These are phyloP conservation scores for Pythium brachiatum DNA, from an alignment of 352 stramenopile genomes.

Conservation along the genomic window DNA sequence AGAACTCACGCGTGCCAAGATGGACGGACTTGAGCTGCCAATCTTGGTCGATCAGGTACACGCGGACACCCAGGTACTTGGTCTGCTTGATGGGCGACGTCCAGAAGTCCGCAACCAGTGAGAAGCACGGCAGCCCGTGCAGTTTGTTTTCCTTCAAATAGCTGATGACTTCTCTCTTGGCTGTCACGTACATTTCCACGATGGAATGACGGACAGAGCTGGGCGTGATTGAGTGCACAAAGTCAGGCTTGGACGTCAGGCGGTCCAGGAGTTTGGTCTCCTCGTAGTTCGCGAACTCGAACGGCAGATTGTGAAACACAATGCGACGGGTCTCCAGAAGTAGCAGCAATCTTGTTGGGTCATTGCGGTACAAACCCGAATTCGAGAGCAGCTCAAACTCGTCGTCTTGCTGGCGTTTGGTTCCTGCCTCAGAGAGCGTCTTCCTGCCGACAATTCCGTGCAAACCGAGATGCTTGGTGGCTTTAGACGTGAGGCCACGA, in stretches of 20 bases:
- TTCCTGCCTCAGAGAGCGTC: too few relatives aligned
- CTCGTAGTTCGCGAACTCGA: neutral
- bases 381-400: too few relatives aligned
- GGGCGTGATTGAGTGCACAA: neutral
- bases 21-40: slow-evolving; percentile 6
- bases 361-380: neutral
- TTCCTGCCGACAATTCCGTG: too few relatives aligned
- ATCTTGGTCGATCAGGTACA: slow-evolving; percentile 9
- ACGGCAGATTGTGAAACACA: neutral
- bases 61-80: neutral
- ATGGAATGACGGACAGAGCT: neutral
- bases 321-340: neutral
- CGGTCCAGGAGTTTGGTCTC: neutral
- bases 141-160: neutral
- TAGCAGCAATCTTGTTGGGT: neutral
- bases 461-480: too few relatives aligned
- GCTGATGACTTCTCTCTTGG: neutral
- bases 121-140: neutral
- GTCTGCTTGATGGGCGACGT: neutral
- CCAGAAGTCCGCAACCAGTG: neutral
- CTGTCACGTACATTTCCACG: neutral
- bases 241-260: neutral
- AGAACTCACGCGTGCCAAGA: neutral
- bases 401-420: too few relatives aligned
- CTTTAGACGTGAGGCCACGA: too few relatives aligned